Conservation (phyloP, 192 early-diverging fungal genomes). For the Spizellomyces punctatus region DNA sequence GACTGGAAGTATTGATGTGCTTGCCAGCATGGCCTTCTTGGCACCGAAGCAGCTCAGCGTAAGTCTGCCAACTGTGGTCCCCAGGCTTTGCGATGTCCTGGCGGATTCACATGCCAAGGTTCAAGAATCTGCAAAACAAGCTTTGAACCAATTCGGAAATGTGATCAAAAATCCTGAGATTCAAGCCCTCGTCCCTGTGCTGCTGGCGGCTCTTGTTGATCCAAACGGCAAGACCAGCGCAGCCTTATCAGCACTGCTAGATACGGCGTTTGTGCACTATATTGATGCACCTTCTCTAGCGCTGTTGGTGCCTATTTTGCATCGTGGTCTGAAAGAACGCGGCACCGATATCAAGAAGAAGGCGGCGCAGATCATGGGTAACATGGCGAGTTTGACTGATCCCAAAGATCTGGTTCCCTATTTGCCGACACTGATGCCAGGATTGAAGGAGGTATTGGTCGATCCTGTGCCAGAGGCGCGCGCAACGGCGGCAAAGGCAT, state of each 20-base stretch:
- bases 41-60: slow-evolving; percentile 93
- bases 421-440: slow-evolving; percentile 77
- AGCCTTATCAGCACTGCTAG: slow-evolving; percentile 82
- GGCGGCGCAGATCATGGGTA: slow-evolving; percentile 97
- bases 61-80: slow-evolving; percentile 88
- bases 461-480: slow-evolving; percentile 97
- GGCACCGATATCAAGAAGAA: slow-evolving; percentile 90
- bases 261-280: slow-evolving; percentile 97
- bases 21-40: slow-evolving; percentile 93
- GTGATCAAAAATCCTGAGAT: slow-evolving; percentile 99
- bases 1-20: slow-evolving; percentile 90
- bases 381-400: slow-evolving; percentile 95
- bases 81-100: slow-evolving; percentile 87
- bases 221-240: slow-evolving; percentile 83
- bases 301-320: slow-evolving; percentile 90
- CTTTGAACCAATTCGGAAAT: slow-evolving; percentile 85
- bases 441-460: slow-evolving; percentile 85
- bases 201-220: slow-evolving; percentile 85
- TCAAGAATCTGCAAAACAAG: slow-evolving; percentile 79
- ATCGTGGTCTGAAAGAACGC: slow-evolving; percentile 89
- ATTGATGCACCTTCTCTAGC: slow-evolving; percentile 96
- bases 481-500: slow-evolving; percentile 88
- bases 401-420: slow-evolving; percentile 92
- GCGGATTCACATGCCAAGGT: slow-evolving; percentile 93
- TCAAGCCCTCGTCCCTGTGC: slow-evolving; percentile 82